Evolutionary conservation across 495 filamentous ascomycete species (phyloP).

Genomic region (Penicillium parvum): DNA sequence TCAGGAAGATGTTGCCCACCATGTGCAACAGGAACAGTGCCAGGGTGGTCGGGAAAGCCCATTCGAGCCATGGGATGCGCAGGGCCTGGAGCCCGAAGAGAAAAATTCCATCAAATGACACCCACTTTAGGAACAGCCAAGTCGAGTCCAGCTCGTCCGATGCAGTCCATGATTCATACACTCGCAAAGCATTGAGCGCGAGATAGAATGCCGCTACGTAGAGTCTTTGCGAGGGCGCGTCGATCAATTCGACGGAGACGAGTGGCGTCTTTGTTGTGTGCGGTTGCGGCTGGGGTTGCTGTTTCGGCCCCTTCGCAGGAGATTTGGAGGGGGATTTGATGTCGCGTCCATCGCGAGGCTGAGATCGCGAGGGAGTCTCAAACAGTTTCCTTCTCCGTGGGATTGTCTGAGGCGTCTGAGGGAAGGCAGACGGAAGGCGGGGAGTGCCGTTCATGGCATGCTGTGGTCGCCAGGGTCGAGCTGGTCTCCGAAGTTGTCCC

Average conservation of each 20-base stretch:
- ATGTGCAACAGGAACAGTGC: constrained; percentile 63
- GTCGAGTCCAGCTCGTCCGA: constrained; percentile 76
- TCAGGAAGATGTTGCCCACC: constrained; percentile 72
- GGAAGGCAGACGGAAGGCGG: constrained; percentile 66
- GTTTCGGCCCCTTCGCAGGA: constrained; percentile 19
- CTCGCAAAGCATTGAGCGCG: constrained; percentile 67
- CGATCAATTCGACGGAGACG: constrained; percentile 69
- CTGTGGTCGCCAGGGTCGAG: constrained; percentile 31
- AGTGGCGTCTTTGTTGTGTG: constrained; percentile 50
- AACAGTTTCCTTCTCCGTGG: constrained; percentile 30
- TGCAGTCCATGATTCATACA: constrained; percentile 77
- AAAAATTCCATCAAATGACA: constrained; percentile 73
- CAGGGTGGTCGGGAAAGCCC: constrained; percentile 66
- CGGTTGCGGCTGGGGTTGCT: not conserved
- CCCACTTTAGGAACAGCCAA: constrained; percentile 90
- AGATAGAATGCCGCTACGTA: constrained; percentile 77
- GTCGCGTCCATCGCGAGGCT: constrained; percentile 19
- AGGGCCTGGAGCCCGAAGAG: constrained; percentile 79
- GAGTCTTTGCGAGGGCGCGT: constrained; percentile 82
- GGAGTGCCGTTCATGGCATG: constrained; percentile 74
- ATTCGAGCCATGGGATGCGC: constrained; percentile 93
- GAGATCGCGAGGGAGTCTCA: constrained; percentile 29
- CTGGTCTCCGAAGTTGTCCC: constrained; percentile 4
- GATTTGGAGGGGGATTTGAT: constrained; percentile 20
- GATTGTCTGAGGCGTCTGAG: constrained; percentile 55